Percentiles rank a stretch among this genome's conserved stretches.
These are phyloP conservation scores for Alternaria panax DNA, from an alignment of 2,329 filamentous ascomycete species.

Conservation along the genomic window DNA sequence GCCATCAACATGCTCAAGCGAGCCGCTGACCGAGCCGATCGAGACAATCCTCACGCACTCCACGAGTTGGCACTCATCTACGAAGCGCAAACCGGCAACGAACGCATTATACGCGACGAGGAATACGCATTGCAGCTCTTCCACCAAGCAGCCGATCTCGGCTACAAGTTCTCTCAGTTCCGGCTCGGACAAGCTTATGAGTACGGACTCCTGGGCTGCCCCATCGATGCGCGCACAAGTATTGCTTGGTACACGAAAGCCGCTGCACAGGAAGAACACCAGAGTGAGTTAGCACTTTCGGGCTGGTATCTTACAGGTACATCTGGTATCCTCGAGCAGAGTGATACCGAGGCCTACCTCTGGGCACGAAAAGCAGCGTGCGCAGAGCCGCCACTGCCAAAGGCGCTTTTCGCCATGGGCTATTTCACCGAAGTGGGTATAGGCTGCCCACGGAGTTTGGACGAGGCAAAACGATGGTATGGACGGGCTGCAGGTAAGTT, in stretches of 20 bases:
- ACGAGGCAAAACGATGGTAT: slow-evolving; percentile 98
- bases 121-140: slow-evolving; percentile 82
- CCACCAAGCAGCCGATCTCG: slow-evolving; percentile 82
- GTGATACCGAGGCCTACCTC: slow-evolving; percentile 93
- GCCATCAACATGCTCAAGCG: slow-evolving; percentile 92
- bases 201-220: slow-evolving; percentile 83
- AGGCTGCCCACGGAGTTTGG: slow-evolving; percentile 81
- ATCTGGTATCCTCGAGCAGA: slow-evolving; percentile 86
- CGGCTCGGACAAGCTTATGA: slow-evolving; percentile 87
- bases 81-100: slow-evolving; percentile 68
- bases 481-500: slow-evolving; percentile 92
- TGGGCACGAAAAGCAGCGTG: slow-evolving; percentile 95
- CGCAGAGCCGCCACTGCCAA: slow-evolving; percentile 76
- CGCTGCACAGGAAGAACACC: slow-evolving; percentile 91
- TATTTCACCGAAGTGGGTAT: slow-evolving; percentile 98
- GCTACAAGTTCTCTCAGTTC: slow-evolving; percentile 95
- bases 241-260: slow-evolving; percentile 95
- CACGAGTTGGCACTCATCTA: slow-evolving; percentile 80
- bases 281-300: slow-evolving; percentile 72
- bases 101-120: slow-evolving; percentile 79
- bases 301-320: slow-evolving; percentile 89
- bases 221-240: slow-evolving; percentile 80
- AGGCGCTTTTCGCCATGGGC: slow-evolving; percentile 97
- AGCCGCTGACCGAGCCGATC: slow-evolving; percentile 85
- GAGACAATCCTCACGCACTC: slow-evolving; percentile 91